Evolutionary conservation across 345 rosid genomes (phyloP).

Genomic region (Camelina neglecta): DNA sequence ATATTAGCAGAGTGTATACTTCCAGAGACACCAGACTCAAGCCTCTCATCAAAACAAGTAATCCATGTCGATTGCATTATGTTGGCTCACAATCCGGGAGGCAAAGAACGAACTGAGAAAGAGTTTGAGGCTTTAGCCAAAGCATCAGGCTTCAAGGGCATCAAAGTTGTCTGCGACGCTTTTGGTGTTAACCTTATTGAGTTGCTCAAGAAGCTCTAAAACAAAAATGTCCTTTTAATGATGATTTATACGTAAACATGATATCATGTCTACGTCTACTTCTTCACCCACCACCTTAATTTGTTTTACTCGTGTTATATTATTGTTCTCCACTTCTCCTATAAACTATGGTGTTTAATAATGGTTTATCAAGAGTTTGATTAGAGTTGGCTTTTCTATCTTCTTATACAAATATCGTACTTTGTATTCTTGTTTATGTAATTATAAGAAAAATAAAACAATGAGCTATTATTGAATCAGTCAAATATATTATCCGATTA

Average conservation of each 20-base stretch:
- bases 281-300: not conserved
- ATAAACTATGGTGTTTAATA: constrained; percentile 26
- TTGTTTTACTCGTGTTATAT: not conserved
- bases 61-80: constrained; percentile 81
- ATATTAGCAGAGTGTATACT: constrained; percentile 77
- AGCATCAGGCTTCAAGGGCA: constrained; percentile 77
- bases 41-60: constrained; percentile 65
- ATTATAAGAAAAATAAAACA: not conserved
- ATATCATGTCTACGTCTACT: not conserved
- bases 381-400: constrained; percentile 21
- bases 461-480: not conserved
- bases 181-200: constrained; percentile 73
- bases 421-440: not conserved
- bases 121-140: constrained; percentile 80
- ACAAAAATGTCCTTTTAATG: not conserved
- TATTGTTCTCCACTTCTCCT: not conserved
- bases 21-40: constrained; percentile 75
- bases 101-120: constrained; percentile 85
- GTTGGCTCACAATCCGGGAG: constrained; percentile 97
- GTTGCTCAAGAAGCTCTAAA: constrained; percentile 57
- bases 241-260: constrained; percentile 1
- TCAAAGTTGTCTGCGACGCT: constrained; percentile 64
- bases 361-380: constrained; percentile 1
- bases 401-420: not conserved
- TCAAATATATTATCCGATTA: not conserved